Percentiles rank a stretch among this genome's conserved stretches.
These are phyloP conservation scores for Meyerozyma sp. DNA, from an alignment of 1,139 yeast species.

Conservation along the genomic window DNA sequence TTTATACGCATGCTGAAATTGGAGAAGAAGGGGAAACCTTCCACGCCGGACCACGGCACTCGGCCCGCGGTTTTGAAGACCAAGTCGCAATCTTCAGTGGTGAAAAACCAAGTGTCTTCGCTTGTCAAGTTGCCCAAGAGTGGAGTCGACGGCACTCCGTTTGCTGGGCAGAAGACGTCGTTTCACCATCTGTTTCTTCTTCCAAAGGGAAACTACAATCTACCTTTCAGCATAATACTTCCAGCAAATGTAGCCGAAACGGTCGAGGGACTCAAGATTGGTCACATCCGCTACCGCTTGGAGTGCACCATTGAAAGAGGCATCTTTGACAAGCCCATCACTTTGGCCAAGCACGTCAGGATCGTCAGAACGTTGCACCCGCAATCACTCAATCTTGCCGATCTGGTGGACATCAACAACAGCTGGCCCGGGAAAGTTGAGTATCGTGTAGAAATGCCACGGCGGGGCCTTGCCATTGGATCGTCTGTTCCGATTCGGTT, in stretches of 20 bases:
- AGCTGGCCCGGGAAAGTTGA: slow-evolving; percentile 65
- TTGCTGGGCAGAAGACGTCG: slow-evolving; percentile 17
- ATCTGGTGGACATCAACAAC: slow-evolving; percentile 55
- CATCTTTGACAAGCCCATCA: slow-evolving; percentile 39
- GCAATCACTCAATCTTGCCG: slow-evolving; percentile 44
- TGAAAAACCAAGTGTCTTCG: slow-evolving; percentile 7
- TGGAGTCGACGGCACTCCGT: slow-evolving; percentile 45
- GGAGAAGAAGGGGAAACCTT: slow-evolving; percentile 5
- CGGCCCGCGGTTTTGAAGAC: slow-evolving; percentile 14
- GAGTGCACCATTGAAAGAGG: slow-evolving; percentile 54
- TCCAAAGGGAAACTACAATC: slow-evolving; percentile 60
- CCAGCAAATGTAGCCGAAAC: slow-evolving; percentile 65
- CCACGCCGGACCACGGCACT: slow-evolving; percentile 1
- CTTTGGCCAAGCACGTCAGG: slow-evolving; percentile 27
- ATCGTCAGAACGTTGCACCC: slow-evolving; percentile 48
- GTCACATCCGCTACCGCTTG: slow-evolving; percentile 51
- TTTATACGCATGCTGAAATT: slow-evolving; percentile 14
- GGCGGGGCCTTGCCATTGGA: slow-evolving; percentile 60
- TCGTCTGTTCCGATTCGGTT: slow-evolving; percentile 48
- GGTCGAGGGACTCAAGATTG: slow-evolving; percentile 53
- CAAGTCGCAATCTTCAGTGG: slow-evolving; percentile 13
- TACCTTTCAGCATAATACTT: slow-evolving; percentile 53
- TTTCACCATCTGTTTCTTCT: slow-evolving; percentile 38
- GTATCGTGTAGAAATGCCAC: slow-evolving; percentile 52
- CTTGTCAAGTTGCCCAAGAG: slow-evolving; percentile 25